These are phyloP conservation scores for Picea glauca DNA, from an alignment of 75 land plant species.

Conservation along the genomic window DNA sequence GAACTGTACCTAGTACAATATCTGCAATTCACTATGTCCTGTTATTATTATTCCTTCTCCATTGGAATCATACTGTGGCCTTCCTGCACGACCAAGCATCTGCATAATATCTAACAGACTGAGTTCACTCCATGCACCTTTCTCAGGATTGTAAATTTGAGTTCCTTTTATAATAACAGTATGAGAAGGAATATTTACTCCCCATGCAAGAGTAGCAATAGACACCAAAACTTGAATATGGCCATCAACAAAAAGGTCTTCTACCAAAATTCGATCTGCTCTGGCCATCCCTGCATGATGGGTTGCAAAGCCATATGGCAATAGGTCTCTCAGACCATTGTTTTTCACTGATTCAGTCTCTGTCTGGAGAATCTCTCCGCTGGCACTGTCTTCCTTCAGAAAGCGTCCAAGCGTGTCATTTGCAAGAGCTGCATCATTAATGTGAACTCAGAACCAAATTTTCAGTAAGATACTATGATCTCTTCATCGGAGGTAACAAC, in stretches of 20 bases:
- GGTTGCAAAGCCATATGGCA: slow-evolving; percentile 95
- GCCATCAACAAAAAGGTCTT: slow-evolving; percentile 84
- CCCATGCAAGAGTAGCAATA: slow-evolving; percentile 97
- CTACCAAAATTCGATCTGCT: slow-evolving; percentile 77
- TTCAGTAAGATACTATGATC: no score
- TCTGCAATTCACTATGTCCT: slow-evolving; percentile 84
- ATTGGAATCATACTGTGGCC: slow-evolving; percentile 91
- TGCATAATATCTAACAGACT: slow-evolving; percentile 97
- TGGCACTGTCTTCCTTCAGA: slow-evolving; percentile 16
- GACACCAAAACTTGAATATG: slow-evolving; percentile 78
- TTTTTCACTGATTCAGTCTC: slow-evolving; percentile 77
- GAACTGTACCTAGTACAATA: slow-evolving; percentile 92
- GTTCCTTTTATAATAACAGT: slow-evolving; percentile 93
- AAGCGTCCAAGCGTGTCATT: no score
- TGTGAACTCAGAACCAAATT: no score
- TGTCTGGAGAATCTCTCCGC: neutral
- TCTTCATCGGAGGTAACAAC: no score
- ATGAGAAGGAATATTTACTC: slow-evolving; percentile 94
- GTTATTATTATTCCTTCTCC: slow-evolving; percentile 95
- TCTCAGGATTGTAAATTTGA: slow-evolving; percentile 93
- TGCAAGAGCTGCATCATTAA: no score
- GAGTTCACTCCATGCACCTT: slow-evolving; percentile 92
- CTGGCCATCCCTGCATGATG: slow-evolving; percentile 93
- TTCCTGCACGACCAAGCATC: slow-evolving; percentile 55
- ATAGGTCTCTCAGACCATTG: slow-evolving; percentile 42